Evolutionary conservation across 108 stramenopile species (phyloP).

Genomic region (Pseudonitzschia multiseries): DNA sequence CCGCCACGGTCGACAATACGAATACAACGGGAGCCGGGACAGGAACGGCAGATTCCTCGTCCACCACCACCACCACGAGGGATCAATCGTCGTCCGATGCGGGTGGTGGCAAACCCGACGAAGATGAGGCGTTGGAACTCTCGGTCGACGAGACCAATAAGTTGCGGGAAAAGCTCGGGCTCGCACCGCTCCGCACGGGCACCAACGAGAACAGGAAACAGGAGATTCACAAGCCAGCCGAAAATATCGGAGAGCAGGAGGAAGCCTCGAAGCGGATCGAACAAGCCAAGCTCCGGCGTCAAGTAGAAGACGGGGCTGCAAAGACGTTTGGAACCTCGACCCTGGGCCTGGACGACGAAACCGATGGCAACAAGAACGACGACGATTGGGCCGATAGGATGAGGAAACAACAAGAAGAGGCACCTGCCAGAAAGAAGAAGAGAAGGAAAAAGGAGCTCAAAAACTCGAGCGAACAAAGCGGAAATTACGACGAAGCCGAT

Average conservation of each 20-base stretch:
- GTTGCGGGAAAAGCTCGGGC: constrained; percentile 64
- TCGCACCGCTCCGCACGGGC: constrained; percentile 49
- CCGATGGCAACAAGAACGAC: constrained; percentile 26
- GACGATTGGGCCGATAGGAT: constrained; percentile 58
- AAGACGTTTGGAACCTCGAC: constrained; percentile 30
- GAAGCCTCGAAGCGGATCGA: constrained; percentile 56
- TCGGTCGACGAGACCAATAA: constrained; percentile 81
- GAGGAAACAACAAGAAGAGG: constrained; percentile 28
- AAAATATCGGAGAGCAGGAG: constrained; percentile 39
- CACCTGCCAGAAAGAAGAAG: constrained; percentile 17
- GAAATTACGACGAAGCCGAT: constrained; percentile 55
- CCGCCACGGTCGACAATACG: too few relatives aligned
- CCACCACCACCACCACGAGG: background rate
- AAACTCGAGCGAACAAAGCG: constrained; percentile 10
- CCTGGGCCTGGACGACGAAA: constrained; percentile 19
- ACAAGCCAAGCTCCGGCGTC: constrained; percentile 49
- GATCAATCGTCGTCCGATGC: background rate
- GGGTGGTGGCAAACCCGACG: constrained; percentile 1
- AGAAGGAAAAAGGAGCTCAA: constrained; percentile 39
- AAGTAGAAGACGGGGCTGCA: constrained; percentile 46
- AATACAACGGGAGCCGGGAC: background rate
- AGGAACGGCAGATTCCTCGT: background rate
- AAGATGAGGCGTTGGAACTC: constrained; percentile 45
- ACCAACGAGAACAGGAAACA: constrained; percentile 15
- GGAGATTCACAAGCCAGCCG: constrained; percentile 62